phyloP scores from a whole-genome alignment of 495 filamentous ascomycete genomes.

The Penicillium canariense region DNA sequence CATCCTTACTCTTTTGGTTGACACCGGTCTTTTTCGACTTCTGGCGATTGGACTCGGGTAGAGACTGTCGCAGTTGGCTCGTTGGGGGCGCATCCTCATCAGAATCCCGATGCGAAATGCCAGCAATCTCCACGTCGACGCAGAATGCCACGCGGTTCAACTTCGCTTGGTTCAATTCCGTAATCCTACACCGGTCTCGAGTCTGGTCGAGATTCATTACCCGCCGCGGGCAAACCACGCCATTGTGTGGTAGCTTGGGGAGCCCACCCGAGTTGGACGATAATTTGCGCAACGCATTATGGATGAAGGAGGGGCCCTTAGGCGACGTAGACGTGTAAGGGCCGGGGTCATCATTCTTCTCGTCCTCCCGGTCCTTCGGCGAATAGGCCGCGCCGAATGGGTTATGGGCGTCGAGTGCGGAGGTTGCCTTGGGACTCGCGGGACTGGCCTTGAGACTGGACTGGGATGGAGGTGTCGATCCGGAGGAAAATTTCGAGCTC shows the following conservation, averaged over 20 bases:
- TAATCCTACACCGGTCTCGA: slow-evolving; percentile 74
- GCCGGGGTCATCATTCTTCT: slow-evolving; percentile 48
- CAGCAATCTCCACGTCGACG: slow-evolving; percentile 97
- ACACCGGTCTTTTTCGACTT: slow-evolving; percentile 54
- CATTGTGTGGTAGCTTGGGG: slow-evolving; percentile 51
- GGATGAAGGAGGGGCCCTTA: slow-evolving; percentile 71
- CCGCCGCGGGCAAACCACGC: slow-evolving; percentile 62
- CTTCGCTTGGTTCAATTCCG: slow-evolving; percentile 76
- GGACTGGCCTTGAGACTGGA: slow-evolving; percentile 40
- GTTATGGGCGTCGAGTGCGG: slow-evolving; percentile 44
- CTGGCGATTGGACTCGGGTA: slow-evolving; percentile 34
- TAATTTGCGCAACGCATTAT: slow-evolving; percentile 75
- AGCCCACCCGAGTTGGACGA: slow-evolving; percentile 60
- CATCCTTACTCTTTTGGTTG: slow-evolving; percentile 65
- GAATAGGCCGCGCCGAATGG: slow-evolving; percentile 53
- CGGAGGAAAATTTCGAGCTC: slow-evolving; percentile 86
- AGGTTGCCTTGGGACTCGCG: slow-evolving; percentile 45
- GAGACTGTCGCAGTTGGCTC: slow-evolving; percentile 24
- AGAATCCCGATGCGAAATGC: slow-evolving; percentile 47
- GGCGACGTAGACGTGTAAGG: slow-evolving; percentile 69
- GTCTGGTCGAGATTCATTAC: slow-evolving; percentile 83
- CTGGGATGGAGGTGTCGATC: slow-evolving; percentile 49
- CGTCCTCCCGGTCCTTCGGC: slow-evolving; percentile 56
- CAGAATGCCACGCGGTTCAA: slow-evolving; percentile 87
- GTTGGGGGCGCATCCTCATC: slow-evolving; percentile 39